Evolutionary conservation across 2,329 filamentous ascomycete genomes (phyloP).

Genomic region (Colletotrichum sp.): DNA sequence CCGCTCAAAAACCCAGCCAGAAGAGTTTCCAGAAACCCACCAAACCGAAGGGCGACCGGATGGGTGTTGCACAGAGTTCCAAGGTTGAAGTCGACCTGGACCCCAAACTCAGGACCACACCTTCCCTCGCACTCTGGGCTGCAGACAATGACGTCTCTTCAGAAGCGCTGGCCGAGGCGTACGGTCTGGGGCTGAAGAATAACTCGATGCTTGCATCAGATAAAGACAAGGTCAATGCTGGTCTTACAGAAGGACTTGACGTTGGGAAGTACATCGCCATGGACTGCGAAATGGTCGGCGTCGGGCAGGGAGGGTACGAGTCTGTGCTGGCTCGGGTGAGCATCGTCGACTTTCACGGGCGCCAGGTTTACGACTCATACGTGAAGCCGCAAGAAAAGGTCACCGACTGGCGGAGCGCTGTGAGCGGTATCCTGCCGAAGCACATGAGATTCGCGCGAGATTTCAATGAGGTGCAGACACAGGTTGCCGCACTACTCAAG

Average conservation of each 20-base stretch:
- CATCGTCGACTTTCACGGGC: slow-evolving; percentile 91
- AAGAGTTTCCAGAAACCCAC: slow-evolving; percentile 16
- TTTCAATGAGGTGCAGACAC: slow-evolving; percentile 79
- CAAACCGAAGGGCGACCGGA: slow-evolving; percentile 39
- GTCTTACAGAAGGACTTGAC: slow-evolving; percentile 65
- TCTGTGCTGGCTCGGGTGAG: slow-evolving; percentile 87
- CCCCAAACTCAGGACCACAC: slow-evolving; percentile 41
- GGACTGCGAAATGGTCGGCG: slow-evolving; percentile 98
- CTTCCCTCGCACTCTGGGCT: slow-evolving; percentile 65
- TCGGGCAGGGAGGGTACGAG: slow-evolving; percentile 72
- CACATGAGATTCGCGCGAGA: slow-evolving; percentile 73
- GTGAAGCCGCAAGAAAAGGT: slow-evolving; percentile 80
- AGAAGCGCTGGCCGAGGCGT: slow-evolving; percentile 66
- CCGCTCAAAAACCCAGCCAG: slow-evolving; percentile 13
- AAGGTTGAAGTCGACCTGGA: slow-evolving; percentile 42
- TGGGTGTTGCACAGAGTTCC: slow-evolving; percentile 64
- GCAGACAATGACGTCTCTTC: slow-evolving; percentile 66
- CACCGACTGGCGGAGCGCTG: slow-evolving; percentile 87
- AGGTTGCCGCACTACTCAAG: slow-evolving; percentile 72
- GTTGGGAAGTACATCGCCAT: slow-evolving; percentile 91
- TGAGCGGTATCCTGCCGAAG: slow-evolving; percentile 80
- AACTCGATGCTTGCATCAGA: slow-evolving; percentile 53
- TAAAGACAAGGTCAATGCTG: slow-evolving; percentile 66
- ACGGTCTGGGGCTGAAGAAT: slow-evolving; percentile 58
- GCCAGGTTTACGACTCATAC: slow-evolving; percentile 93